Base-by-base conservation (phyloP, 2,329 filamentous ascomycete species). In the Microdochium paspali region DNA sequence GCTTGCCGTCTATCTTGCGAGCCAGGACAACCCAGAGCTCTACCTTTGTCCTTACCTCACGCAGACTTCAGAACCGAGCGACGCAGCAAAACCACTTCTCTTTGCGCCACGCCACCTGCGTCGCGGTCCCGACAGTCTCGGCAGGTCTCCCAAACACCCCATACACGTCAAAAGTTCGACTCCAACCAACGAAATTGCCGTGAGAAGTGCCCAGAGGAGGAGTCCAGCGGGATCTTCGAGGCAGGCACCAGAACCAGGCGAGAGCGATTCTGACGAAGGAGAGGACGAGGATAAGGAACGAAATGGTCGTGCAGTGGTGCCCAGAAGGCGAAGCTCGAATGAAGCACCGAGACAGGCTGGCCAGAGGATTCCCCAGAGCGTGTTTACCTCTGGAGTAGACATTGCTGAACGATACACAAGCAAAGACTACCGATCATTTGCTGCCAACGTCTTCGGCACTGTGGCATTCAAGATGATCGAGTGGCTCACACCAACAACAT, bases 1-100 rank as follows among this genome's bases (percentile, higher is more conserved):
- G 1, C 67, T 95, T 26, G 90, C 90, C 12, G 79, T 87, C 48
- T 87, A 87, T 58, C 74, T 95, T 45, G 87, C 89, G 10, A 87
- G 84, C 57, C 82, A 89, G 59, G 85, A 90, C 56, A 80, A 93
- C 53, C 81, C 89, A 0, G 82, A 87, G 52, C 73, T 69, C 49
- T 80, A 78, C 2, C 69, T 95, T 1, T 95, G 89, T 45, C 73
- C 73, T 1, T 61, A 68, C 21, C 61, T 80, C 15, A 64, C 65
- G 43, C 61, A 65, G 4, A 63, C 70, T 1, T 68, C 66, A 45
- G 63, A 66, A 15, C 63, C 70, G 0, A 68, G 73, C 4, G 68
- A 72, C 24, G 68, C 73, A 9, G 54, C 73, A 25, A 69, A 67
- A 48, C 72, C 71, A 15, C 30, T 74, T 80, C 54, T 57, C 61